Conservation (phyloP, 768 basidiomycete species). For the Mycena galopus region DNA sequence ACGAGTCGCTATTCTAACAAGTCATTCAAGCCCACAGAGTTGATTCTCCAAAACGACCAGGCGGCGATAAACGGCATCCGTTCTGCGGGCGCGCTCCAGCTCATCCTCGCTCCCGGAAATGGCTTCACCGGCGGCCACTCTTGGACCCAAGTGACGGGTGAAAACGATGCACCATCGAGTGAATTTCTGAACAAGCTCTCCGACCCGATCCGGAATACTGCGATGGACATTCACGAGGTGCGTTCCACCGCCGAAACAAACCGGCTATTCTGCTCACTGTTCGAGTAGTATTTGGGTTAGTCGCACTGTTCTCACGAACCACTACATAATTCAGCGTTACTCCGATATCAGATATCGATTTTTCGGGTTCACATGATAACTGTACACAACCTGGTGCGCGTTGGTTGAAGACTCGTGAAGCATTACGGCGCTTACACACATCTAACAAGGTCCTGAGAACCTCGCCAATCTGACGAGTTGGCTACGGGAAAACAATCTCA, state of each 20-base stretch:
- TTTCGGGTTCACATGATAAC: slow-evolving; percentile 56
- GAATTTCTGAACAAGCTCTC: slow-evolving; percentile 56
- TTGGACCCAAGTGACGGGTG: slow-evolving; percentile 54
- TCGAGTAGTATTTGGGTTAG: slow-evolving; percentile 34
- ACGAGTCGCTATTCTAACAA: not conserved
- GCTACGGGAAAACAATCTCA: slow-evolving; percentile 57
- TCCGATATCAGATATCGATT: slow-evolving; percentile 53
- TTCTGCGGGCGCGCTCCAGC: slow-evolving; percentile 53
- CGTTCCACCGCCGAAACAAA: not conserved
- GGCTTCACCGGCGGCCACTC: slow-evolving; percentile 62
- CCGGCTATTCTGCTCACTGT: not conserved
- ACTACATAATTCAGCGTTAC: slow-evolving; percentile 13
- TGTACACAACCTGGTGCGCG: slow-evolving; percentile 57
- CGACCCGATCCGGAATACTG: slow-evolving; percentile 57
- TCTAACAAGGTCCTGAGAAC: slow-evolving; percentile 50
- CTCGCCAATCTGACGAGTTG: slow-evolving; percentile 57
- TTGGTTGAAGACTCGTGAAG: not conserved
- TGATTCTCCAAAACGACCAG: slow-evolving; percentile 58
- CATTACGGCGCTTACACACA: not conserved
- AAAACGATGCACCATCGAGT: slow-evolving; percentile 53
- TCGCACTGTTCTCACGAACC: not conserved
- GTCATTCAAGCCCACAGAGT: slow-evolving; percentile 50
- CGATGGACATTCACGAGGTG: slow-evolving; percentile 63
- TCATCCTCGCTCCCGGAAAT: slow-evolving; percentile 62
- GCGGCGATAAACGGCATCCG: slow-evolving; percentile 60